A percentile compares a stretch with the other conserved stretches of the same genome.
Conservation (phyloP, 768 basidiomycete species). For the Wakefieldia striispora region DNA sequence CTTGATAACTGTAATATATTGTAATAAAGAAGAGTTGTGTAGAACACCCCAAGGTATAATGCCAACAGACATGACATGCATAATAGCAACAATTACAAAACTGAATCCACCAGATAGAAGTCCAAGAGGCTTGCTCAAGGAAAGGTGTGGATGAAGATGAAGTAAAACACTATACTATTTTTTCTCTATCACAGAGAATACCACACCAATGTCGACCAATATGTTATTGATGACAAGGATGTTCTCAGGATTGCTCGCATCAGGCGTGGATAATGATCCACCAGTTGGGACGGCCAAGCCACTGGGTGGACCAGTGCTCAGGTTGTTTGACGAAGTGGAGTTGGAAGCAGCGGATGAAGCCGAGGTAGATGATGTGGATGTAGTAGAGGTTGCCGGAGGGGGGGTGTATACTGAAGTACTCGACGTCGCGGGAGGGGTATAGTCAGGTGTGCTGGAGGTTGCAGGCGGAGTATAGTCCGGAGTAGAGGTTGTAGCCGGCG, state of each 20-base stretch:
- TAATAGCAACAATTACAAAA: slow-evolving; percentile 1
- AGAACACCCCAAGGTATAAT: slow-evolving; percentile 18
- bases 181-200: slow-evolving; percentile 9
- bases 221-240: slow-evolving; percentile 34
- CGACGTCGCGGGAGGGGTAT: slow-evolving; percentile 18
- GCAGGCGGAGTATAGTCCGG: slow-evolving; percentile 18
- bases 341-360: slow-evolving; percentile 20
- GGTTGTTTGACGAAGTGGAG: slow-evolving; percentile 20
- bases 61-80: slow-evolving; percentile 9
- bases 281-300: slow-evolving; percentile 26
- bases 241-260: slow-evolving; percentile 32
- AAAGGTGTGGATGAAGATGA: slow-evolving; percentile 1
- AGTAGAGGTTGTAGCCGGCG: slow-evolving; percentile 22
- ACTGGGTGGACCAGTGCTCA: slow-evolving; percentile 19
- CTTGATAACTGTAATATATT: too few species aligned
- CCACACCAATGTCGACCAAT: slow-evolving; percentile 34
- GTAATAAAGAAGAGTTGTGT: neutral
- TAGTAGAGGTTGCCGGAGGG: slow-evolving; percentile 23
- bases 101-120: neutral
- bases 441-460: slow-evolving; percentile 14
- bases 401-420: slow-evolving; percentile 16
- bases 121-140: slow-evolving; percentile 5
- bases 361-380: slow-evolving; percentile 26
- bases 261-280: slow-evolving; percentile 31
- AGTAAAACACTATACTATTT: neutral